A percentile compares a stretch with the other conserved stretches of the same genome.
Evolutionary conservation across 176 grass and related monocot species (phyloP).

Genomic region (Aegilops sharonensis): DNA sequence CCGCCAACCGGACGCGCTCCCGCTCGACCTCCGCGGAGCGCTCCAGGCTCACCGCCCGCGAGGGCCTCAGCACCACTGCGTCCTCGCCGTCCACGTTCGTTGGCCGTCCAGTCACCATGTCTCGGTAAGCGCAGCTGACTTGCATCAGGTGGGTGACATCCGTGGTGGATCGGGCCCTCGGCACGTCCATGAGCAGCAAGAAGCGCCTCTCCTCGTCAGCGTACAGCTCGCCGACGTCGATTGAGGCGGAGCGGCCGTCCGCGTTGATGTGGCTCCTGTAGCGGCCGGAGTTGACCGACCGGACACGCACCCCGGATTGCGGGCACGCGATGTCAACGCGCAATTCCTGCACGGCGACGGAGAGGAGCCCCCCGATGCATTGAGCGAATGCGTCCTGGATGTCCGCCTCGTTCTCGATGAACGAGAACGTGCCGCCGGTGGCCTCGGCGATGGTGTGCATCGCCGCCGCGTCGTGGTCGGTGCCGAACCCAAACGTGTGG

Average conservation of each 20-base stretch:
- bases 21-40: slow-evolving; percentile 61
- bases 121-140: slow-evolving; percentile 58
- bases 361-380: slow-evolving; percentile 72
- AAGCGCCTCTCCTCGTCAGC: slow-evolving; percentile 91
- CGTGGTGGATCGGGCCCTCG: background rate
- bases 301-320: slow-evolving; percentile 38
- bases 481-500: slow-evolving; percentile 77
- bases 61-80: slow-evolving; percentile 36
- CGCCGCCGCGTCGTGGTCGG: slow-evolving; percentile 73
- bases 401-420: slow-evolving; percentile 59
- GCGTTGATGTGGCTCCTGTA: slow-evolving; percentile 47
- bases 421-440: slow-evolving; percentile 81
- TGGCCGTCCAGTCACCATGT: slow-evolving; percentile 42
- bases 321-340: slow-evolving; percentile 45
- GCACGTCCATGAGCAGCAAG: slow-evolving; percentile 56
- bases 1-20: slow-evolving; percentile 38
- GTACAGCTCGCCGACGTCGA: slow-evolving; percentile 79
- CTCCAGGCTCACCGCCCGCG: background rate
- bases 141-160: slow-evolving; percentile 41
- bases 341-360: slow-evolving; percentile 63
- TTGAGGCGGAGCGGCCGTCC: slow-evolving; percentile 35
- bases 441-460: slow-evolving; percentile 74
- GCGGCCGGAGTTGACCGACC: slow-evolving; percentile 53
- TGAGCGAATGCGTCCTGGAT: slow-evolving; percentile 75
- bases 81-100: slow-evolving; percentile 41